Percentiles rank a stretch among this genome's conserved stretches.
Evolutionary conservation across 208 protist genomes (phyloP).

Genomic region (Angomonas ambiguus): DNA sequence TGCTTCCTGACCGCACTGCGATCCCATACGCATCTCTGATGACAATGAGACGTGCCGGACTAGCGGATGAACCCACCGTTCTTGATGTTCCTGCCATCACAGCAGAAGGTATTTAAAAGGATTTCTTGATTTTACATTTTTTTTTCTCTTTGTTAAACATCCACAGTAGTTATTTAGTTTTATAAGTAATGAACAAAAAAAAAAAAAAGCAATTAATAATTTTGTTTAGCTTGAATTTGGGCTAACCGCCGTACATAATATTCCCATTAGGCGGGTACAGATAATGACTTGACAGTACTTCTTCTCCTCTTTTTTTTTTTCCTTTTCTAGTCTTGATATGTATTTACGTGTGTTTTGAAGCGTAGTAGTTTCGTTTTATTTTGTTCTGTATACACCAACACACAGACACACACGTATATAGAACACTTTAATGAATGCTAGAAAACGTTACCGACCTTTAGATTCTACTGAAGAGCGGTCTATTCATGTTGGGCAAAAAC

Average conservation of each 20-base stretch:
- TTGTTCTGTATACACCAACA: no score
- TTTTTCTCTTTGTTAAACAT: not conserved
- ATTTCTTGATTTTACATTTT: not conserved
- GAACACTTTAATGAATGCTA: conserved; percentile 6
- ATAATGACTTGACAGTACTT: no score
- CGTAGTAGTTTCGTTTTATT: conserved; percentile 5
- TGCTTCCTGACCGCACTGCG: conserved; percentile 82
- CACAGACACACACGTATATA: conserved; percentile 16
- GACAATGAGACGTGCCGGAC: conserved; percentile 75
- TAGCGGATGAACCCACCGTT: conserved; percentile 54
- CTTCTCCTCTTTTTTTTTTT: conserved; percentile 19
- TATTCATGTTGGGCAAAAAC: conserved; percentile 33
- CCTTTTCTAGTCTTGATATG: conserved; percentile 7
- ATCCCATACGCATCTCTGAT: conserved; percentile 85
- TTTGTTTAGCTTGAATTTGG: no score
- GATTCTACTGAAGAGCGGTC: conserved; percentile 64
- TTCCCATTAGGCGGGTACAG: no score
- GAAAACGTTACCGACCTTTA: conserved; percentile 78
- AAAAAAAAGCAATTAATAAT: not conserved
- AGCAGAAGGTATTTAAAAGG: conserved; percentile 75
- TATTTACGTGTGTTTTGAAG: conserved; percentile 8
- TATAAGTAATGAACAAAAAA: not conserved
- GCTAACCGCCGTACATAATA: no score
- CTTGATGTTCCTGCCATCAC: conserved; percentile 87
- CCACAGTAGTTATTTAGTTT: not conserved